Evolutionary conservation across 148 eudicot genomes (phyloP).

Genomic region (Salicornia ramosissima): DNA sequence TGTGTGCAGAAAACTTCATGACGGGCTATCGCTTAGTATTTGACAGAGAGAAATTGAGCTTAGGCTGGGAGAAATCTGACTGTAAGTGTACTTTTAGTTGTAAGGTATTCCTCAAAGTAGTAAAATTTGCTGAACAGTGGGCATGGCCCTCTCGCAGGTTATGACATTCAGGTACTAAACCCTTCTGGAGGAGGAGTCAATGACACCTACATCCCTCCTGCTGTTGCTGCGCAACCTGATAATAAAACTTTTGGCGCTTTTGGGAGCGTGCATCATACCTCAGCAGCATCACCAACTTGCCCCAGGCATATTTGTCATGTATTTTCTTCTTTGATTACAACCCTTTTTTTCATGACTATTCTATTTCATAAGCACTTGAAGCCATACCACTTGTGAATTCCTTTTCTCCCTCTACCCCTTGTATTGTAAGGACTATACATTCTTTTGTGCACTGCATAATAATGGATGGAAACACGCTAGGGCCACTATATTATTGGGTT

Average conservation of each 20-base stretch:
- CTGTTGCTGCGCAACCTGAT: constrained; percentile 35
- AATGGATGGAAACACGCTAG: constrained; percentile 7
- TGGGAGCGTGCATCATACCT: constrained; percentile 18
- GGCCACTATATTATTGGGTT: constrained; percentile 8
- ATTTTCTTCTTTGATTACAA: constrained; percentile 14
- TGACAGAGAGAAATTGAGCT: constrained; percentile 65
- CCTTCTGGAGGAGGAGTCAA: constrained; percentile 30
- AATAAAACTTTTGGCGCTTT: constrained; percentile 16
- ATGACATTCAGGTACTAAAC: constrained; percentile 35
- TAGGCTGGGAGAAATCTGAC: constrained; percentile 78
- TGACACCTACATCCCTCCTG: constrained; percentile 40
- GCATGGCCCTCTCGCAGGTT: constrained; percentile 39
- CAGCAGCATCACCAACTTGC: constrained; percentile 23
- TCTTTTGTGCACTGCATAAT: not conserved
- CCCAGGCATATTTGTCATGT: constrained; percentile 15
- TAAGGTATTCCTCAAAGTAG: not conserved
- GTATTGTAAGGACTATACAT: constrained; percentile 3
- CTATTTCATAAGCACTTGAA: not conserved
- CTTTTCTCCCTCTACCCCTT: not conserved
- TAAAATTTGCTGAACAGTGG: not conserved
- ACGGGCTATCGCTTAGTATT: constrained; percentile 80
- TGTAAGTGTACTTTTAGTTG: constrained; percentile 38
- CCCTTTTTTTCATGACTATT: not conserved
- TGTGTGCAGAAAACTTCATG: constrained; percentile 81
- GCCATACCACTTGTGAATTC: not conserved